Conservation (phyloP, 1,284 basidiomycete genomes). For the Sanghuangporus baumii region DNA sequence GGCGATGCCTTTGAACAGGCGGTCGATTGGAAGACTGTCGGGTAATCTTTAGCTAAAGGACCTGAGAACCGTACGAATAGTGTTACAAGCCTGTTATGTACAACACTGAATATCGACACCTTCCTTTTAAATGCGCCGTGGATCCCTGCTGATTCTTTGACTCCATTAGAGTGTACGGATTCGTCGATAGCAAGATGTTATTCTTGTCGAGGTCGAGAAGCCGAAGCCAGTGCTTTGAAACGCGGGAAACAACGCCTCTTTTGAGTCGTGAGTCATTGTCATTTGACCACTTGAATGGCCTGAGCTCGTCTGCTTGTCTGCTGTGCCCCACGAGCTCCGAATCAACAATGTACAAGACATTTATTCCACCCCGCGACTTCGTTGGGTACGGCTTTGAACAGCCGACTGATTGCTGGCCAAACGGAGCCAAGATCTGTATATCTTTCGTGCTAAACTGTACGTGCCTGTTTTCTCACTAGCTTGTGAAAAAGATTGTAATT, state of each 20-base stretch:
- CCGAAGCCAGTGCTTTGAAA: neutral
- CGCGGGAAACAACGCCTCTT: neutral
- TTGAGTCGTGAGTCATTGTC: neutral
- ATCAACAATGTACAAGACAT: conserved; percentile 1
- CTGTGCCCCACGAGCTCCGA: neutral
- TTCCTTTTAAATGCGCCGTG: too few species aligned
- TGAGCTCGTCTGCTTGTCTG: neutral
- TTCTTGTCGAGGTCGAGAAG: neutral
- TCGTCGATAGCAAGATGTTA: neutral
- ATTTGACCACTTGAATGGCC: neutral
- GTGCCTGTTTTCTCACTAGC: conserved; percentile 26
- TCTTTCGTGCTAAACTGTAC: conserved; percentile 33
- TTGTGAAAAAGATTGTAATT: neutral
- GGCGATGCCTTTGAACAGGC: conserved; percentile 1
- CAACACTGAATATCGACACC: too few species aligned
- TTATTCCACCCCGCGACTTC: conserved; percentile 22
- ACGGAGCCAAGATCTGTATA: conserved; percentile 29
- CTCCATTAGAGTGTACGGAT: neutral
- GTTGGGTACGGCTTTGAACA: conserved; percentile 30
- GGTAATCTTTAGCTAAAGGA: neutral
- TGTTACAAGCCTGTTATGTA: neutral
- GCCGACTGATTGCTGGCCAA: conserved; percentile 32
- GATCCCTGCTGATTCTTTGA: neutral
- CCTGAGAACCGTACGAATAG: neutral
- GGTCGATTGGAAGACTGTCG: neutral